These are phyloP conservation scores for Citrus maxima DNA, from an alignment of 345 rosid species.

Conservation along the genomic window DNA sequence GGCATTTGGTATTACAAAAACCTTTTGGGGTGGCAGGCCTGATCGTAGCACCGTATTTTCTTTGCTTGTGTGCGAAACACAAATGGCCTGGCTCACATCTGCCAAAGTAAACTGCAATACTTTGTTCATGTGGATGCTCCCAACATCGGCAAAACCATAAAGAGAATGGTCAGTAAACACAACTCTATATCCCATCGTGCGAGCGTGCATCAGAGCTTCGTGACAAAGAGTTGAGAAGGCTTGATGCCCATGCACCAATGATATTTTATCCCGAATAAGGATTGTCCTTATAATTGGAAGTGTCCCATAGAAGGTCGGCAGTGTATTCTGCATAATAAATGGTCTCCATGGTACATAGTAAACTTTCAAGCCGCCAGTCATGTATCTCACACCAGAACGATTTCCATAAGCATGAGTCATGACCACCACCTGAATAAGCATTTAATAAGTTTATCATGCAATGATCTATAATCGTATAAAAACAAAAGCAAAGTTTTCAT, in stretches of 20 bases:
- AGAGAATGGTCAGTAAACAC: slow-evolving; percentile 94
- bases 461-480: neutral
- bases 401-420: slow-evolving; percentile 95
- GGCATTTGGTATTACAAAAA: slow-evolving; percentile 89
- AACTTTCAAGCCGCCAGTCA: slow-evolving; percentile 89
- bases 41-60: slow-evolving; percentile 93
- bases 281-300: slow-evolving; percentile 79
- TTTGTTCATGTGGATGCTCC: slow-evolving; percentile 97
- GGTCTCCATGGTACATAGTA: slow-evolving; percentile 91
- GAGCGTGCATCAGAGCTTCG: slow-evolving; percentile 91
- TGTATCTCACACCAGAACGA: slow-evolving; percentile 82
- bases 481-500: neutral
- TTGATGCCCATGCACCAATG: slow-evolving; percentile 92
- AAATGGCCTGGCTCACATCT: slow-evolving; percentile 90
- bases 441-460: neutral
- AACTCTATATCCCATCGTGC: slow-evolving; percentile 87
- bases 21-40: slow-evolving; percentile 83
- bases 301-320: slow-evolving; percentile 79
- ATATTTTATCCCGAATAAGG: slow-evolving; percentile 68
- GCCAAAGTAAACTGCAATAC: slow-evolving; percentile 92
- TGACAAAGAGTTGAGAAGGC: slow-evolving; percentile 99
- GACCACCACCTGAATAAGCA: slow-evolving; percentile 71
- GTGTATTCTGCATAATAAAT: slow-evolving; percentile 77
- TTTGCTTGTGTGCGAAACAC: slow-evolving; percentile 96
- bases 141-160: slow-evolving; percentile 92